Evolutionary conservation across 2,329 filamentous ascomycete genomes (phyloP), one percentile per base, ranked within the genome.

Genomic region (Phialocephala sp.): DNA sequence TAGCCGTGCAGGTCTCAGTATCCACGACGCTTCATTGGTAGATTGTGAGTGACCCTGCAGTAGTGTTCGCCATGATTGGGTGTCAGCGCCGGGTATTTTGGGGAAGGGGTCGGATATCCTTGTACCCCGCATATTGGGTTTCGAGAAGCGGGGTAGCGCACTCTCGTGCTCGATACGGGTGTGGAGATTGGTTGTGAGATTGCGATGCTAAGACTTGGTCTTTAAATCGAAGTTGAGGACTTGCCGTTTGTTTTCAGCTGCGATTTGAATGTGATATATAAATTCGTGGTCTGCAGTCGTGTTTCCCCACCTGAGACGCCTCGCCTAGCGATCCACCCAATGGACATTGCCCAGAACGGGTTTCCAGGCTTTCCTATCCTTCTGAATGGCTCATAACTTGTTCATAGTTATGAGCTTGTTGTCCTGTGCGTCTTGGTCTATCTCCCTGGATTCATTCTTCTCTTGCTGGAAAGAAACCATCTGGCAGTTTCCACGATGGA

Each of bases 71-170:
- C 1, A 2, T 39, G 55, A 57, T 57, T 57, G 55, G 55, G 55
- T 57, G 55, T 22, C 18, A 39, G 55, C n/a, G 35, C n/a, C 55
- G 55, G 55, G 4, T 57, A 57, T 37, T 57, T 37, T 22, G 32
- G 35, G 55, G 12, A 12, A 22, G 36, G 55, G 32, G 35, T 22
- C 9, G 2, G 22, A 35, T 5, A 52, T 52, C 47, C 47, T 52
- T n/a, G 50, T 27, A 36, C 36, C 32, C 55, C 36, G 55, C 32
- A 41, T 36, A 57, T 57, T 22, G 55, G 55, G 55, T 57, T 57
- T 57, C 55, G 36, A 18, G 55, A 24, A 37, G 55, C 55, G 55
- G 55, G 55, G 55, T 57, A 57, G 55, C 9, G 32, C 32, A 24
- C 55, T 57, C 45, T 50, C 45, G 45, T 50, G 55, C n/a, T 18